Conservation (phyloP, 768 basidiomycete genomes). For the Kockovaella imperatae region DNA sequence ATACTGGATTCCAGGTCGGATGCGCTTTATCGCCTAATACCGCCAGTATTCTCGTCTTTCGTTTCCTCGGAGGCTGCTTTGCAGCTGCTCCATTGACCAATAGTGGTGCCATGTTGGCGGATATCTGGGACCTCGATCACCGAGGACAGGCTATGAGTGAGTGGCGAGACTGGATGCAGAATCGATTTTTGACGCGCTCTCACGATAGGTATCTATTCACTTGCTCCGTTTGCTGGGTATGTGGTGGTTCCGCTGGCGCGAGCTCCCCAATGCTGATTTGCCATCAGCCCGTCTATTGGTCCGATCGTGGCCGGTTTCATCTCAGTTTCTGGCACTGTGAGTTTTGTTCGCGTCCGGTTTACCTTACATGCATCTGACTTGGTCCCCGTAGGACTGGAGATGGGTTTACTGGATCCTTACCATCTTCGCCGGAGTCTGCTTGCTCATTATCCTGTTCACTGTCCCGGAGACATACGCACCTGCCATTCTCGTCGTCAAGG, state of each 20-base stretch:
- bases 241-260: no score
- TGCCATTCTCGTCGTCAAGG: slow-evolving; percentile 39
- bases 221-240: slow-evolving; percentile 47
- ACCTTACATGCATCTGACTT: background rate
- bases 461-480: slow-evolving; percentile 46
- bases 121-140: slow-evolving; percentile 45
- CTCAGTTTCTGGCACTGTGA: slow-evolving; percentile 32
- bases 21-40: slow-evolving; percentile 46
- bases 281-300: slow-evolving; percentile 42
- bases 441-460: slow-evolving; percentile 30
- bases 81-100: slow-evolving; percentile 47
- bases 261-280: no score
- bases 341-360: slow-evolving; percentile 17
- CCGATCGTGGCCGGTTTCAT: slow-evolving; percentile 46
- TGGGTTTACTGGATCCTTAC: slow-evolving; percentile 44
- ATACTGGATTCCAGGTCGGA: slow-evolving; percentile 43
- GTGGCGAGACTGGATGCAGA: slow-evolving; percentile 1
- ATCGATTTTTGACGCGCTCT: background rate
- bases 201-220: slow-evolving; percentile 14
- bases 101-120: slow-evolving; percentile 45
- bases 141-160: slow-evolving; percentile 43
- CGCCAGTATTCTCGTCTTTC: slow-evolving; percentile 45
- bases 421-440: slow-evolving; percentile 41
- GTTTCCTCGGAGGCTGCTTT: slow-evolving; percentile 45
- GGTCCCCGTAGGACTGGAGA: slow-evolving; percentile 20